Evolutionary conservation across 108 stramenopile species (phyloP), one percentile per base, ranked within the genome.

Genomic region (Parmales sp.): DNA sequence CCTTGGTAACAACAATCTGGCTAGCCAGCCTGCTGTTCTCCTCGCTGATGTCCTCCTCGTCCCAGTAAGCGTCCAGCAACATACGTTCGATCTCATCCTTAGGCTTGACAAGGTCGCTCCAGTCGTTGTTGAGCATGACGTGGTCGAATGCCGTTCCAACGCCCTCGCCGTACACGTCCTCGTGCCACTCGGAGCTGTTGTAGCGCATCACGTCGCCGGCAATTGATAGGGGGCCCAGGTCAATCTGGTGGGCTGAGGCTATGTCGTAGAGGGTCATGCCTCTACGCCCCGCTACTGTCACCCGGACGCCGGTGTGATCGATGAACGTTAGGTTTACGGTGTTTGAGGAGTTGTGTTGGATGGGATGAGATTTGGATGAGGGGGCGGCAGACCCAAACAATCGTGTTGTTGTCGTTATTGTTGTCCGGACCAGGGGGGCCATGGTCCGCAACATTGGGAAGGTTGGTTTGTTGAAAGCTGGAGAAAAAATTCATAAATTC

Each of bases 151-250:
- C 92, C 34, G 84, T 78, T 13, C 79, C 84, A n/a, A 83, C 70
- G 26, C 89, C 92, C 68, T 86, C 86, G 23, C 92, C 92, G 73
- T 86, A 93, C 13, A 90, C 79, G 11, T 88, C 88, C 71, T 93
- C 92, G 9, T 79, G 83, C 89, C 89, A 93, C 37, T 68, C 73
- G 39, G 78, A 73, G 43, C 75, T 80, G 36, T 84, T 83, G 34
- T 79, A 69, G 36, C 74, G 73, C 50, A 85, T 74, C 6, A 85
- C 64, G 13, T 75, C 68, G 16, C 78, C 80, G 41, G 84, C 82
- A 36, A 68, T 66, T 51, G 60, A 73, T 39, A 78, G 70, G 5
- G 92, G 92, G 18, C 92, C 92, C 51, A 93, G 74, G 68, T 90
- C 88, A 31, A 93, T 84, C n/a, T 79, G 79, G 67, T 89, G 83